Conservation (phyloP, 257 asterid genomes). For the Lavandula angustifolia region DNA sequence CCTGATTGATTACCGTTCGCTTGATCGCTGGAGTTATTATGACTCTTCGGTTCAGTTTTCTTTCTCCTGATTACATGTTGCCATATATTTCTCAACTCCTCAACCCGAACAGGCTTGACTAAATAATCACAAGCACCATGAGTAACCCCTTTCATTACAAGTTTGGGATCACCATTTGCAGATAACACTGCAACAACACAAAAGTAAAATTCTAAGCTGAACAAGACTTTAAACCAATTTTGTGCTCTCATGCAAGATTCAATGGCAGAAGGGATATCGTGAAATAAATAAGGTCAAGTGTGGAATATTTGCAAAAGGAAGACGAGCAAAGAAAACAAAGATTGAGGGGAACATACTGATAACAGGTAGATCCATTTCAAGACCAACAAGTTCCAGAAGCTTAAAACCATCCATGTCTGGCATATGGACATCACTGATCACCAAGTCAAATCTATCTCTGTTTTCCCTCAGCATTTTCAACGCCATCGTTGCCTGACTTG, state of each 20-base stretch:
- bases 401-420: conserved; percentile 60
- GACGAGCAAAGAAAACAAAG: conserved; percentile 4
- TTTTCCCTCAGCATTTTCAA: conserved; percentile 54
- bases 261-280: not conserved
- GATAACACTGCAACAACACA: conserved; percentile 60
- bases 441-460: conserved; percentile 55
- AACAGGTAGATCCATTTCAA: conserved; percentile 71
- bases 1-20: conserved; percentile 39
- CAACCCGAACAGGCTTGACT: conserved; percentile 65
- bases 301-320: not conserved
- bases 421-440: conserved; percentile 69
- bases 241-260: conserved; percentile 4
- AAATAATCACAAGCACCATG: conserved; percentile 77
- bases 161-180: conserved; percentile 53
- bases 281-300: not conserved
- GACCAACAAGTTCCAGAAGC: conserved; percentile 55
- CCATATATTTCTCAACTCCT: conserved; percentile 68
- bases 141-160: conserved; percentile 64
- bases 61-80: conserved; percentile 62
- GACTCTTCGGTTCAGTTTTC: conserved; percentile 40
- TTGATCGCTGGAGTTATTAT: conserved; percentile 36
- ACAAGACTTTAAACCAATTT: not conserved
- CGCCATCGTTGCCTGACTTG: conserved; percentile 51
- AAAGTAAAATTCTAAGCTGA: not conserved
- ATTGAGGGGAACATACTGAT: conserved; percentile 46